Conservation (phyloP, 148 eudicot species). For the Cornus florida region DNA sequence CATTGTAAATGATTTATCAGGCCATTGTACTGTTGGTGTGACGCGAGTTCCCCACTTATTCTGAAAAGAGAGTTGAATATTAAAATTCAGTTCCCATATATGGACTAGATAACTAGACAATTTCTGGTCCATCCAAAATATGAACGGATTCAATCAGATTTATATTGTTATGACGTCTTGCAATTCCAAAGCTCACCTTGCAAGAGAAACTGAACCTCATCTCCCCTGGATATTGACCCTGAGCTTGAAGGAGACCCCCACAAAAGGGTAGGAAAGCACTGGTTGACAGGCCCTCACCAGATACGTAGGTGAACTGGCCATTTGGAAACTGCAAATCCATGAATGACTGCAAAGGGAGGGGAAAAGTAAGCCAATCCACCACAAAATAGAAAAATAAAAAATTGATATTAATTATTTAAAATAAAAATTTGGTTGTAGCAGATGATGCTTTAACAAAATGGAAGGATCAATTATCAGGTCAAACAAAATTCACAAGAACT, state of each 20-base stretch:
- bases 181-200: conserved; percentile 52
- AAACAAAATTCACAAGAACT: background rate
- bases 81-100: background rate
- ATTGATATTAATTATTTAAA: too few relatives aligned
- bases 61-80: conserved; percentile 30
- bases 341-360: conserved; percentile 64
- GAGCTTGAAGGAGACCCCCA: conserved; percentile 96
- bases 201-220: conserved; percentile 92
- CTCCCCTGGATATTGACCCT: conserved; percentile 98
- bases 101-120: background rate
- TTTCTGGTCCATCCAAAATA: background rate
- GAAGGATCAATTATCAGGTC: background rate
- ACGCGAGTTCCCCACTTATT: conserved; percentile 88
- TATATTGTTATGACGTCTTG: background rate
- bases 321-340: conserved; percentile 98
- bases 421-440: background rate
- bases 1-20: conserved; percentile 72
- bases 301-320: conserved; percentile 88
- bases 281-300: conserved; percentile 93
- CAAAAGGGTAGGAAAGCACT: conserved; percentile 79
- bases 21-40: conserved; percentile 84
- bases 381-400: background rate
- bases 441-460: background rate
- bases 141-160: background rate
- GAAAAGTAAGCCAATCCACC: conserved; percentile 17